A percentile compares a stretch with the other conserved stretches of the same genome.
Evolutionary conservation across 2,329 filamentous ascomycete genomes (phyloP).

Genomic region (Xylariaceae sp.): DNA sequence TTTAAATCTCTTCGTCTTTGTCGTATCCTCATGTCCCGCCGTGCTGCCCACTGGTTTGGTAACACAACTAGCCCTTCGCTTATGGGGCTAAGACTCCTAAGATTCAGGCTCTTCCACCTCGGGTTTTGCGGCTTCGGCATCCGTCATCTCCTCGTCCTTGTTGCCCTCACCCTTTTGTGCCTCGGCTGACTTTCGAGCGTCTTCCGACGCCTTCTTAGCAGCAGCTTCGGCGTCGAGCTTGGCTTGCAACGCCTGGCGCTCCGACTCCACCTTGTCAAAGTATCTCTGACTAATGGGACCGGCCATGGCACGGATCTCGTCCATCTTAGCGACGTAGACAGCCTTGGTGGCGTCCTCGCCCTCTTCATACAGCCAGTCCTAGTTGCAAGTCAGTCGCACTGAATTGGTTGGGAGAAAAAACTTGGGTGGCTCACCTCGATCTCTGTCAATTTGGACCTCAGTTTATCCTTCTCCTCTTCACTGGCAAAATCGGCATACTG

Average conservation of each 20-base stretch:
- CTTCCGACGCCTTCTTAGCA: constrained; percentile 68
- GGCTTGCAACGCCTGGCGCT: constrained; percentile 79
- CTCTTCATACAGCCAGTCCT: constrained; percentile 99
- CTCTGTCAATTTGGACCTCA: constrained; percentile 81
- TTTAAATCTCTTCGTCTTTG: constrained; percentile 8
- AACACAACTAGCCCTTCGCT: too few species aligned
- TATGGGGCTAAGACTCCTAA: constrained; percentile 25
- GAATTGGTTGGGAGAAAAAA: neutral
- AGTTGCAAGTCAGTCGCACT: constrained; percentile 33
- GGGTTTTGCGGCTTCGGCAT: constrained; percentile 60
- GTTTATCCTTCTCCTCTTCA: constrained; percentile 89
- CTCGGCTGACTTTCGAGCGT: constrained; percentile 47
- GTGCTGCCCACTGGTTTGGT: constrained; percentile 57
- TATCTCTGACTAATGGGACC: constrained; percentile 93
- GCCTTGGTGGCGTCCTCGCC: constrained; percentile 94
- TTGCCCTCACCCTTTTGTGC: constrained; percentile 57
- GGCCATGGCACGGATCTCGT: constrained; percentile 89
- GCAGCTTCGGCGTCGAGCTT: constrained; percentile 78
- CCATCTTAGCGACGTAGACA: constrained; percentile 91
- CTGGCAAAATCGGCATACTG: constrained; percentile 86
- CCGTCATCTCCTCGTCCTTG: constrained; percentile 69
- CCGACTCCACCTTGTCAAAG: constrained; percentile 90
- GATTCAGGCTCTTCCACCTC: constrained; percentile 55
- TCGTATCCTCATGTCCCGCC: neutral
- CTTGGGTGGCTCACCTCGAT: constrained; percentile 74